These are phyloP conservation scores for Capronia americana DNA, from an alignment of 2,329 filamentous ascomycete species.

Conservation along the genomic window DNA sequence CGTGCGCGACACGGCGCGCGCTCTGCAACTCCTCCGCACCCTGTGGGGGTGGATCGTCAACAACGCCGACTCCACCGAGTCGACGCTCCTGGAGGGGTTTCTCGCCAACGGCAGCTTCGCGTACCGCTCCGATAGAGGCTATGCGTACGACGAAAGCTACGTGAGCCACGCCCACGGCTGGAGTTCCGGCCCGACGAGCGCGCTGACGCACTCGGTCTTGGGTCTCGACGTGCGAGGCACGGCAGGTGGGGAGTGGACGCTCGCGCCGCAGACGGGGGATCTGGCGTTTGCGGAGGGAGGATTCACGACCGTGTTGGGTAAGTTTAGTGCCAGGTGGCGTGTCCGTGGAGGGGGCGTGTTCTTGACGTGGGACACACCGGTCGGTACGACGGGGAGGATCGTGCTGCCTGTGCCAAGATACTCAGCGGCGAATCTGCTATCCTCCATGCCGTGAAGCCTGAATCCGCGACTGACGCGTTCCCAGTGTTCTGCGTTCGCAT, in stretches of 20 bases:
- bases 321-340: conserved; percentile 38
- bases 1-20: conserved; percentile 52
- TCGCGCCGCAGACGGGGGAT: conserved; percentile 55
- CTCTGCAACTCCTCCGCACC: conserved; percentile 62
- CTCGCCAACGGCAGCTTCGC: conserved; percentile 62
- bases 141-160: conserved; percentile 56
- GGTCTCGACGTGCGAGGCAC: conserved; percentile 52
- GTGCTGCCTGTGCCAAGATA: neutral
- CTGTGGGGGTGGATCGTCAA: conserved; percentile 68
- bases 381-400: neutral
- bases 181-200: conserved; percentile 52
- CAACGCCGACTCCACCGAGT: conserved; percentile 63
- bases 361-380: conserved; percentile 1
- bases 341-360: neutral
- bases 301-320: conserved; percentile 55
- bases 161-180: conserved; percentile 53
- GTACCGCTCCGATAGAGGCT: conserved; percentile 61
- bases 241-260: conserved; percentile 51
- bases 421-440: no score
- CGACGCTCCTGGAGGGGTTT: conserved; percentile 67
- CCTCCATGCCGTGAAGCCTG: no score
- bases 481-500: no score
- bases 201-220: conserved; percentile 54
- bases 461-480: no score
- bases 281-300: conserved; percentile 52